A percentile compares a stretch with the other conserved stretches of the same genome.
phyloP scores from a whole-genome alignment of 495 filamentous ascomycete genomes.

The Lepraria neglecta region DNA sequence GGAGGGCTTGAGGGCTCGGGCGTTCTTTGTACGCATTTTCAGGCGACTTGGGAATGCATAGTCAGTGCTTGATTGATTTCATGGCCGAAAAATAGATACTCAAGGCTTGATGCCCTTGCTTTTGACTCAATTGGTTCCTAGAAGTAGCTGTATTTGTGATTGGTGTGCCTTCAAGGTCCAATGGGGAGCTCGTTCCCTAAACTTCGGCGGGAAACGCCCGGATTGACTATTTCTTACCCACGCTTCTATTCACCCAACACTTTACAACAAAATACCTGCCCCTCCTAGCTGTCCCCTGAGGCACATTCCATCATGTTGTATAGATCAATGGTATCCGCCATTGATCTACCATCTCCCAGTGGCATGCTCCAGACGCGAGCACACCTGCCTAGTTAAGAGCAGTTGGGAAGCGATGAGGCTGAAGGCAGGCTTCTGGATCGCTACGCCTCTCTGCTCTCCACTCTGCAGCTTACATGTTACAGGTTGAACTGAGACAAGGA shows the following conservation, averaged over 20 bases:
- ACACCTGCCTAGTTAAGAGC: not conserved
- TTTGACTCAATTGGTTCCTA: not conserved
- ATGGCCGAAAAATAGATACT: not conserved
- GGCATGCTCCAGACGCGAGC: not conserved
- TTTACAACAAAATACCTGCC: too few species aligned
- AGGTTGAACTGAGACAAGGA: not conserved
- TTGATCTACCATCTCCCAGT: too few species aligned
- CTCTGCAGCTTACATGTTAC: not conserved
- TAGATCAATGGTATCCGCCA: too few species aligned
- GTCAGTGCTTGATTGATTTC: constrained; percentile 2
- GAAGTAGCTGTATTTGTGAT: not conserved
- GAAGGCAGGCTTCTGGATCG: not conserved
- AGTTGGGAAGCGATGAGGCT: not conserved
- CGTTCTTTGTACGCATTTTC: constrained; percentile 4
- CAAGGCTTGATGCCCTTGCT: too few species aligned
- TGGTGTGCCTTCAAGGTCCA: not conserved
- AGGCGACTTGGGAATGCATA: constrained; percentile 1
- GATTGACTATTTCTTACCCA: too few species aligned
- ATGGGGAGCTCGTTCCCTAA: too few species aligned
- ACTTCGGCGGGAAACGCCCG: too few species aligned
- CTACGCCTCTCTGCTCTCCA: not conserved
- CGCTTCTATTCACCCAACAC: too few species aligned
- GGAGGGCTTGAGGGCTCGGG: not conserved
- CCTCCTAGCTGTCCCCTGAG: not conserved
- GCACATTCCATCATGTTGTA: not conserved